phyloP scores from a whole-genome alignment of 2,329 filamentous ascomycete genomes.

The Claviceps fusiformis region DNA sequence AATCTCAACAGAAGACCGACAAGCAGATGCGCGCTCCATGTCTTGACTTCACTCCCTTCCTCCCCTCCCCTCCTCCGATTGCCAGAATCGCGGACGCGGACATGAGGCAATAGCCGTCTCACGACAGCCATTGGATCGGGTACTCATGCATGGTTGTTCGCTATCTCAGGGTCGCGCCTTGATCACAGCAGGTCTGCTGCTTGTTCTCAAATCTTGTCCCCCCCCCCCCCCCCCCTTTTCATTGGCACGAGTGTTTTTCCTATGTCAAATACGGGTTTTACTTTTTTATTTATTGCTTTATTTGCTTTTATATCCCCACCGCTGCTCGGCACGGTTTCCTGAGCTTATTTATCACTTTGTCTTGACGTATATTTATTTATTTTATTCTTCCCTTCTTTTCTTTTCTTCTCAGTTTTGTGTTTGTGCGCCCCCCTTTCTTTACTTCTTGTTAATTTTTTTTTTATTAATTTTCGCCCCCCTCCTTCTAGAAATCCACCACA shows the following conservation, averaged over 20 bases:
- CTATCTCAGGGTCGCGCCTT: not conserved
- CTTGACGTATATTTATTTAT: too few relatives aligned
- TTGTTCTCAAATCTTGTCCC: not conserved
- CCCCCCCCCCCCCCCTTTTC: too few relatives aligned
- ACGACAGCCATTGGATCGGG: not conserved
- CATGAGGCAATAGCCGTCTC: not conserved
- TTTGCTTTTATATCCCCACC: not conserved
- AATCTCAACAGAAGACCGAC: not conserved
- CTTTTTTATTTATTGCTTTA: not conserved
- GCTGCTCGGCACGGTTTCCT: not conserved
- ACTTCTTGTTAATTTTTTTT: not conserved
- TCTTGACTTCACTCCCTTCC: not conserved
- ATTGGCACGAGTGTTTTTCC: not conserved
- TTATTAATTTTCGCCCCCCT: not conserved
- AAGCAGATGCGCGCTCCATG: not conserved
- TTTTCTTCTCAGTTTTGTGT: too few relatives aligned
- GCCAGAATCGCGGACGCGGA: not conserved
- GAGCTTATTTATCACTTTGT: not conserved
- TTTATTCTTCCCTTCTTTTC: too few relatives aligned
- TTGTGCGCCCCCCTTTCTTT: not conserved
- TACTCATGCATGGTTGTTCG: not conserved
- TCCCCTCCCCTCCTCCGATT: not conserved
- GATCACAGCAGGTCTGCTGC: not conserved
- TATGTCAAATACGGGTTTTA: not conserved
- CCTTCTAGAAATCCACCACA: slow-evolving; percentile 1